Evolutionary conservation across 2,329 filamentous ascomycete genomes (phyloP), one percentile per base, ranked within the genome.

Genomic region (Graphium sp.): DNA sequence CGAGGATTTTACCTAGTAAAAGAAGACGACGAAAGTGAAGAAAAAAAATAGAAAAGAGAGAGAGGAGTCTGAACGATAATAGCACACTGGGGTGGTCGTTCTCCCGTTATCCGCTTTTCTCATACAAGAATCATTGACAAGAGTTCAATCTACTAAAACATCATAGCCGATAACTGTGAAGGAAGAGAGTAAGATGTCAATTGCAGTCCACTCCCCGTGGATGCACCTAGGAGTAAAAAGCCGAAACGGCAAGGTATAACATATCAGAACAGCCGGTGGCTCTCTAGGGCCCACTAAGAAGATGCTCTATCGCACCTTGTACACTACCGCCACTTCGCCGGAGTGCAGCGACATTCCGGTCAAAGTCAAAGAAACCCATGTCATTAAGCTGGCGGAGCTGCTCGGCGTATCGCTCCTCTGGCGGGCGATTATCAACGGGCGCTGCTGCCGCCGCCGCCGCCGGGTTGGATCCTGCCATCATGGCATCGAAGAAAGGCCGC

Each of bases 341-440:
- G 44, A 98, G 56, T 5, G 89, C 89, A 32, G 79, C 74, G 18
- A 98, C 72, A 41, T 98, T 98, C 40, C 80, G 62, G 29, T 98
- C 87, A 45, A 95, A 98, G 46, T 98, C 85, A 48, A 74, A 93
- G 55, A 98, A 98, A 4, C 89, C 89, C 89, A 98, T 98, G 39
- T 95, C 89, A 49, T 98, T 98, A 36, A 98, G 58, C 55, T 95
- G 84, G 34, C 83, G 66, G 28, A 98, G 60, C 53, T 98, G 87
- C 18, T 81, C 74, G 4, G 80, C 84, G 42, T 93, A 98, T 34
- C 82, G 64, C 53, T 95, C 89, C 59, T 98, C 89, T 0, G 89
- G 87, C 5, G 89, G 85, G 36, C 87, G 68, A 44, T 66, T 92
- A 53, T 98, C 89, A 3, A 66, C 53, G 5, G 83, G 78, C 12